Evolutionary conservation across 208 protist species (phyloP), one percentile per base, ranked within the genome.

Genomic region (Leishmania braziliensis): DNA sequence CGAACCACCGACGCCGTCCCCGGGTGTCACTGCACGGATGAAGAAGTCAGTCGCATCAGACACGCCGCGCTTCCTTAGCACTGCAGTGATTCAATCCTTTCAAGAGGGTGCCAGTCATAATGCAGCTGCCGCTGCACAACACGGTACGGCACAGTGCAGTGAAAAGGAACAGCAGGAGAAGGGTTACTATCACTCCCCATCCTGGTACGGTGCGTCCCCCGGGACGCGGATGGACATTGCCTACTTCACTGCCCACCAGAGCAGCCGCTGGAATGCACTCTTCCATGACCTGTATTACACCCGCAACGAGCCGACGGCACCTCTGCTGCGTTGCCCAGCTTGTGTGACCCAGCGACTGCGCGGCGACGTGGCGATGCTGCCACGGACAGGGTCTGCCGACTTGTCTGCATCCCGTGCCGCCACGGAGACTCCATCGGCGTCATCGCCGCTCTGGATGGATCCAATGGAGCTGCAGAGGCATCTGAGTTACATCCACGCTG

Each of bases 401-500:
- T 53, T 36, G 66, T 53, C 18, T 39, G 62, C n/a, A 8, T 33
- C 51, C 23, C 43, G 36, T 50, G n/a, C 16, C 14, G 26, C 29
- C 14, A 50, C 16, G 18, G 8, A 76, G 43, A 29, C 16, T n/a
- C 36, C 39, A 12, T 36, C 63, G n/a, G 20, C 56, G 39, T 66
- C 74, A 26, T 58, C 62, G 50, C 81, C 43, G 20, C 33, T 83
- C 48, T 89, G 78, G 75, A 65, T 84, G 70, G 74, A 73, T 18
- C 94, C 94, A 29, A 3, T 48, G 14, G 80, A 87, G 39, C 76
- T 97, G 77, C 87, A 88, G 54, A 77, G 82, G 18, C 94, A 97
- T 81, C 78, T 95, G 77, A 93, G 86, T 76, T 91, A 84, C 83
- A 63, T 84, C 43, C 94, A 97, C 79, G 82, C 92, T 0, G 79